Base-by-base conservation (phyloP, 345 rosid genomes). In the Arabidopsis suecica region DNA sequence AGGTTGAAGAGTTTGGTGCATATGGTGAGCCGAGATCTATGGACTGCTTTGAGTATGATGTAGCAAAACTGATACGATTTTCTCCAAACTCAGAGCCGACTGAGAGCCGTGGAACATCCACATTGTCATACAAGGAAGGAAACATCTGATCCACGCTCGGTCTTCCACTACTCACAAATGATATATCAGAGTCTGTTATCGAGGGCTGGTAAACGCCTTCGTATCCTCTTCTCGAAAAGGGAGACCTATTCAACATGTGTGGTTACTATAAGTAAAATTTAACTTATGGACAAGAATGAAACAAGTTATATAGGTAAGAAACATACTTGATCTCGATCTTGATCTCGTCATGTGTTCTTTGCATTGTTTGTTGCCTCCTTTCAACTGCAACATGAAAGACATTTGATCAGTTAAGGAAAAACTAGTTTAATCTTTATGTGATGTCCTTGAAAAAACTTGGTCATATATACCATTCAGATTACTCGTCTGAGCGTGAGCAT, bases 111-210 rank as follows among this genome's bases (percentile, higher is more conserved):
- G 85, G 80, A 37, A 55, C 20, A 23, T 88, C 93, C 7, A 56
- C 0, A 50, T 37, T 61, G 22, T 94, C 92, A 75, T 34, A 23
- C 47, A 80, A 64, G 20, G 83, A 51, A 67, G 86, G 78, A 70
- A 71, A 81, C 81, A 76, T 65, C 36, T 45, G 73, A 51, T 91
- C 91, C 0, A 56, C 62, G 79, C 90, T 87, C 20, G 86, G 85
- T 73, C 89, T 89, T 69, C 71, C 82, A 60, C 55, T 86, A 83
- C 97, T 90, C 54, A 86, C 90, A 71, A 77, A 90, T 50, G 99
- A 88, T 84, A 88, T 86, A 75, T 92, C 98, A 0, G 85, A 79
- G 0, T 90, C 98, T 8, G 78, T 50, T 41, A 60, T 4, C 1
- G 86, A 78, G 3, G 83, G 79, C 69, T 88, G 87, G 37, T 84